These are phyloP conservation scores for Zygnema circumcarinatum DNA, from an alignment of 139 green algal species.

Conservation along the genomic window DNA sequence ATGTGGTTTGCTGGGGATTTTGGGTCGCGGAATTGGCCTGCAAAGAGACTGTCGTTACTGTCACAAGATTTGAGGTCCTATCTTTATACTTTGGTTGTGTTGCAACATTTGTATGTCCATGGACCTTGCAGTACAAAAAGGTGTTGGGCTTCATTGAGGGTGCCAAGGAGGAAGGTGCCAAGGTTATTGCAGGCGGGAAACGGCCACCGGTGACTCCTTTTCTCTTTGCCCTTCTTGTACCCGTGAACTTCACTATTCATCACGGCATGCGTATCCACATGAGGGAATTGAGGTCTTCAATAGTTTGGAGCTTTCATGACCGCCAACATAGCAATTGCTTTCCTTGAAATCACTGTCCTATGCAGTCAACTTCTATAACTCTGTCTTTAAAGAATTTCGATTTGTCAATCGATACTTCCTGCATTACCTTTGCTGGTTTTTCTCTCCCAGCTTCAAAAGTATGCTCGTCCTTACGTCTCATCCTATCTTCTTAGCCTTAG, in stretches of 20 bases:
- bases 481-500: too few species aligned
- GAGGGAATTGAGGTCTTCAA: too few species aligned
- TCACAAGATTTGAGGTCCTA: neutral
- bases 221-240: conserved; percentile 4
- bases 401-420: too few species aligned
- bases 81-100: too few species aligned
- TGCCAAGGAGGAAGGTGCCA: conserved; percentile 70
- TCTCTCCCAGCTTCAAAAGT: too few species aligned
- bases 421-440: too few species aligned
- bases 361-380: too few species aligned
- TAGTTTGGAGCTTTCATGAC: too few species aligned
- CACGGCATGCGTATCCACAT: neutral
- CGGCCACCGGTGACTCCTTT: conserved; percentile 31
- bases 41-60: neutral
- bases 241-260: neutral
- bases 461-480: too few species aligned
- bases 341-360: too few species aligned
- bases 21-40: neutral
- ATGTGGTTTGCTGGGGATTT: neutral
- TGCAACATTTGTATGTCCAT: too few species aligned
- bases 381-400: too few species aligned
- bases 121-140: conserved; percentile 72
- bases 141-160: conserved; percentile 74
- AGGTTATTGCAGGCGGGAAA: conserved; percentile 79
- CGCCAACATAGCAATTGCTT: neutral